Base-by-base conservation (phyloP, 371 early-diverging fungal species). In the Mucor racemosus region DNA sequence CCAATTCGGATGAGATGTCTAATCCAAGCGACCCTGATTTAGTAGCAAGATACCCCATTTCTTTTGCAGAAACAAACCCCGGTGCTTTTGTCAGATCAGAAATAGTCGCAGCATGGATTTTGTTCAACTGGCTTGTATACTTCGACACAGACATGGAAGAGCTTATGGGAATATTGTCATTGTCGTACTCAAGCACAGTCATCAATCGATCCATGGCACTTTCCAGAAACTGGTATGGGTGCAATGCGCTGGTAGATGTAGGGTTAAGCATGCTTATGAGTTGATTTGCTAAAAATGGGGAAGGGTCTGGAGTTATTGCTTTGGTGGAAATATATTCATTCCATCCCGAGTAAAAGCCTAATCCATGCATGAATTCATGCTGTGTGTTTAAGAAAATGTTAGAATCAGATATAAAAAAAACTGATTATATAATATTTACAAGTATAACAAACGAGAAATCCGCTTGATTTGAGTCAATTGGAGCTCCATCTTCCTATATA, bases 291-390 rank as follows among this genome's bases (percentile, higher is more conserved):
- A 85, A 77, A 57, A 86, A 84, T n/a, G 81, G 70, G 0, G 65
- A 64, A 3, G 70, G 70, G 21, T 71, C 71, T 5, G 71, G 71
- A 35, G 66, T 71, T 5, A 71, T 4, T 4, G 55, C 46, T 3
- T 63, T 39, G 4, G 15, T 21, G 11, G 68, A 50, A 13, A 81
- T 33, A 38, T 74, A 69, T 35, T 81, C 71, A 15, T 73, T 73
- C 79, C 85, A 84, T 21, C 69, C 72, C 7, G 86, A 79, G 26
- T 84, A 78, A 61, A 89, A 86, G 2, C 89, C 90, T 15, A 90
- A 65, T 0, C 90, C 90, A 72, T 90, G 90, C 35, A 88, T 76
- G 9, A 90, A 72, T 64, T 90, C 90, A 58, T 90, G 90, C 74
- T 75, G 36, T 9, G 10, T 26, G 14, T 21, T 13, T 53, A 15